Evolutionary conservation across 2,329 filamentous ascomycete genomes (phyloP).

Genomic region (Aspergillus aculeatinus): DNA sequence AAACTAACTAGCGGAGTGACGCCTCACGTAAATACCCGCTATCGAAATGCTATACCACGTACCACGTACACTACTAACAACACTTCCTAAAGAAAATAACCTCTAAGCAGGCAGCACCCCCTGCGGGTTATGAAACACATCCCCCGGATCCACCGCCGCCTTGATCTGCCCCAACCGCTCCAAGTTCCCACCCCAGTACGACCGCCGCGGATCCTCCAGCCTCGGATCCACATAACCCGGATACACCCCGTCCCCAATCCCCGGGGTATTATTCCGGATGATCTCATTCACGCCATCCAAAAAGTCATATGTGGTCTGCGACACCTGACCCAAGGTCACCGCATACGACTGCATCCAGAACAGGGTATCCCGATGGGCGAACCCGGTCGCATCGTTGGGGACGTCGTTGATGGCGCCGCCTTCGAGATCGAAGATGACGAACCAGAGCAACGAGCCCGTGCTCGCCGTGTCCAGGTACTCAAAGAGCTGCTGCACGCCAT

Average conservation of each 20-base stretch:
- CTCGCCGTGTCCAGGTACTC: constrained; percentile 52
- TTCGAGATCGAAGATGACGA: constrained; percentile 61
- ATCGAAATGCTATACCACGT: no score
- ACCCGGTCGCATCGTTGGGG: constrained; percentile 57
- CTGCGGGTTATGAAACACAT: constrained; percentile 9
- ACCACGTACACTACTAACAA: no score
- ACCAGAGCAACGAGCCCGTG: constrained; percentile 58
- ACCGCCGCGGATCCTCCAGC: not conserved
- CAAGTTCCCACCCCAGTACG: constrained; percentile 7
- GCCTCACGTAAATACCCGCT: no score
- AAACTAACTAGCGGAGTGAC: no score
- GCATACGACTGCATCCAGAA: constrained; percentile 65
- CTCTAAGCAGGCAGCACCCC: constrained; percentile 5
- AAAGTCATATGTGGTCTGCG: constrained; percentile 51
- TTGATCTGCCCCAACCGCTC: not conserved
- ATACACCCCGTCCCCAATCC: not conserved
- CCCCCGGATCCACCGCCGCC: not conserved
- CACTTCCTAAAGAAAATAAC: constrained; percentile 4
- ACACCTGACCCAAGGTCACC: constrained; percentile 49
- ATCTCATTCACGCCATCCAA: constrained; percentile 46
- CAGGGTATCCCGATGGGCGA: constrained; percentile 63
- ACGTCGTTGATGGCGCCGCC: constrained; percentile 62
- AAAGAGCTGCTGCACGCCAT: constrained; percentile 53
- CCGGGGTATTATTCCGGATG: constrained; percentile 1
- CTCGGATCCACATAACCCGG: constrained; percentile 1